Evolutionary conservation across 2,329 filamentous ascomycete genomes (phyloP).

Genomic region (Cladosporium oxysporum): DNA sequence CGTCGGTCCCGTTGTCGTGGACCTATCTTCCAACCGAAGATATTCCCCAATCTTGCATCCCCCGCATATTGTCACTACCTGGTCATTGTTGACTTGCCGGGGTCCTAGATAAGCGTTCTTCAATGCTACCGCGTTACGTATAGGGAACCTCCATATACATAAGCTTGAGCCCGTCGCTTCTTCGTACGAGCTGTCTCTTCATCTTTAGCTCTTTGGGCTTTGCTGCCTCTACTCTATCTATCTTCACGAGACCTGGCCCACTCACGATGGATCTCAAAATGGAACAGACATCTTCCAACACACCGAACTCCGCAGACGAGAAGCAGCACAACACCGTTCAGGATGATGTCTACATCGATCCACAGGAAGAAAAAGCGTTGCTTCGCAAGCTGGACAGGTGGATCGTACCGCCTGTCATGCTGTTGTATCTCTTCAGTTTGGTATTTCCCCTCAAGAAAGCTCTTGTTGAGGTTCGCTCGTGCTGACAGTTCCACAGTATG

Average conservation of each 20-base stretch:
- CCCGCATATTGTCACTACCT: slow-evolving; percentile 6
- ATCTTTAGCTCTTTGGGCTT: background rate
- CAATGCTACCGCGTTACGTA: slow-evolving; percentile 10
- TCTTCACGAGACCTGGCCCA: background rate
- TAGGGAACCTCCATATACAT: slow-evolving; percentile 1
- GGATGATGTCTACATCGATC: slow-evolving; percentile 40
- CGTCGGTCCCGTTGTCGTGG: background rate
- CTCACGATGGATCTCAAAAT: slow-evolving; percentile 5
- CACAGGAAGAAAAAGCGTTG: slow-evolving; percentile 48
- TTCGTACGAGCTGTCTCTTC: background rate
- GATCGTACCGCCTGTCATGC: slow-evolving; percentile 53
- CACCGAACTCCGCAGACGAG: background rate
- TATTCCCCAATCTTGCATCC: slow-evolving; percentile 1
- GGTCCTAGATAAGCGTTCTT: background rate
- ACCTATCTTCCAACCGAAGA: slow-evolving; percentile 15
- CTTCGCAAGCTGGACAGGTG: slow-evolving; percentile 52
- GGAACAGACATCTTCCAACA: background rate
- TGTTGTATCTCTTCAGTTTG: slow-evolving; percentile 60
- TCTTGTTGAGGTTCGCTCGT: background rate
- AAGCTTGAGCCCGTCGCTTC: background rate
- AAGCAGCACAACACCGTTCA: slow-evolving; percentile 3
- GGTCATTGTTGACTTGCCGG: slow-evolving; percentile 10
- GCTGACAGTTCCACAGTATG: background rate
- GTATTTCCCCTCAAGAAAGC: slow-evolving; percentile 49
- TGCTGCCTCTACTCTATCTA: background rate